These are phyloP conservation scores for Hibiscus tridactylites DNA, from an alignment of 345 rosid genomes.

Conservation along the genomic window DNA sequence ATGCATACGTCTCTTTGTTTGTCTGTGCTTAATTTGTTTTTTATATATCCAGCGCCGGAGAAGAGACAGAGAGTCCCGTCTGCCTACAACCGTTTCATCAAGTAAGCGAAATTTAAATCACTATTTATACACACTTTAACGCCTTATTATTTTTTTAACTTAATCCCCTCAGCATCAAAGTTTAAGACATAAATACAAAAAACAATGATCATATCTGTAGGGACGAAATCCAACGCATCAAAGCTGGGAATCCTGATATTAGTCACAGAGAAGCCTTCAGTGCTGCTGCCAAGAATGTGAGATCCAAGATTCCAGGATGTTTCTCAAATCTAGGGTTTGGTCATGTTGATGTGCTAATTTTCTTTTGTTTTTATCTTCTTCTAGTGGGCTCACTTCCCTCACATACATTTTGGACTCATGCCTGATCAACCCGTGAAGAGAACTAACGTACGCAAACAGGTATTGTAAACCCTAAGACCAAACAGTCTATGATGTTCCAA, in stretches of 20 bases:
- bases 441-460: slow-evolving; percentile 70
- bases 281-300: slow-evolving; percentile 98
- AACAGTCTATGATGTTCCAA: not conserved
- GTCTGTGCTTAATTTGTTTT: slow-evolving; percentile 35
- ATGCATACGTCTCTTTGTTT: slow-evolving; percentile 36
- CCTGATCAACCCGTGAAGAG: slow-evolving; percentile 99
- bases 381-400: slow-evolving; percentile 99
- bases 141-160: not conserved
- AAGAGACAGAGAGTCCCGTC: slow-evolving; percentile 99
- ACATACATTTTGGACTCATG: slow-evolving; percentile 91
- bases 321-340: not conserved
- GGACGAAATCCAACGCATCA: slow-evolving; percentile 99
- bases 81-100: slow-evolving; percentile 99
- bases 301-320: slow-evolving; percentile 22
- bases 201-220: slow-evolving; percentile 27
- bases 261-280: slow-evolving; percentile 99
- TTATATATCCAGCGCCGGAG: slow-evolving; percentile 81
- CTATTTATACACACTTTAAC: not conserved
- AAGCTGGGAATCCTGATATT: slow-evolving; percentile 95
- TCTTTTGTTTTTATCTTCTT: not conserved
- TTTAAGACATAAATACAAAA: not conserved
- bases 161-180: not conserved
- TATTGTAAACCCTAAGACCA: slow-evolving; percentile 4
- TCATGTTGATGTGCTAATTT: not conserved
- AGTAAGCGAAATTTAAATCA: slow-evolving; percentile 30